Percentiles rank a stretch among this genome's conserved stretches.
Evolutionary conservation across 2,329 filamentous ascomycete species (phyloP).

Genomic region (Trichoderma semiorbis): DNA sequence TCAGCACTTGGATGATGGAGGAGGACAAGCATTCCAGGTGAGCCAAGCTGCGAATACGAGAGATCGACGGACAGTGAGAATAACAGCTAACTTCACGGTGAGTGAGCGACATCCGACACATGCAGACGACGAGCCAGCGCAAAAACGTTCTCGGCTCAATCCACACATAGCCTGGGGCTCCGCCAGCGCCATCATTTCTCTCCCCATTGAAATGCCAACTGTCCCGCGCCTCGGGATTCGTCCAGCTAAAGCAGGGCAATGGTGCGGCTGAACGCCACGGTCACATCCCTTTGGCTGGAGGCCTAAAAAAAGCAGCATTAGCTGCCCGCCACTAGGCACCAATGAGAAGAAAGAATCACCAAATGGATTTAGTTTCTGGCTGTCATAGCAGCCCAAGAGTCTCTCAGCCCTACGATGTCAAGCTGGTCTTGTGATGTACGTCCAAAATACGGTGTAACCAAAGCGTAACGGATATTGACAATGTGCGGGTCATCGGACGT

Average conservation of each 20-base stretch:
- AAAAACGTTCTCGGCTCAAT: background rate
- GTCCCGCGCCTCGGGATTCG: slow-evolving; percentile 6
- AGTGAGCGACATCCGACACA: slow-evolving; percentile 1
- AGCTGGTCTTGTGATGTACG: background rate
- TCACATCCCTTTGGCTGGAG: background rate
- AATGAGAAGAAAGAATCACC: background rate
- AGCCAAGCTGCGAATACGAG: background rate
- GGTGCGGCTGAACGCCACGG: slow-evolving; percentile 14
- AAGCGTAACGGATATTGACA: background rate
- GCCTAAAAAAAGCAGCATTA: slow-evolving; percentile 17
- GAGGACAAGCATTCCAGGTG: background rate
- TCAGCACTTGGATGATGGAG: background rate
- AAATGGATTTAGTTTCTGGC: background rate
- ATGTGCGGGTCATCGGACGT: background rate
- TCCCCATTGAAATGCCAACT: slow-evolving; percentile 5
- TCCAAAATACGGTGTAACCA: slow-evolving; percentile 7
- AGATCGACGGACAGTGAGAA: slow-evolving; percentile 8
- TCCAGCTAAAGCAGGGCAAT: background rate
- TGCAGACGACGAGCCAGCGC: background rate
- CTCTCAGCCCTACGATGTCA: slow-evolving; percentile 9
- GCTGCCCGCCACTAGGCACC: background rate
- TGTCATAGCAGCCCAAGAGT: background rate
- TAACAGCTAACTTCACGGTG: background rate
- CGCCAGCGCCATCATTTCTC: background rate
- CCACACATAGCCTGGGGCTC: background rate